Conservation (phyloP, 2,329 filamentous ascomycete genomes). For the Sphaerostilbella broomeana region DNA sequence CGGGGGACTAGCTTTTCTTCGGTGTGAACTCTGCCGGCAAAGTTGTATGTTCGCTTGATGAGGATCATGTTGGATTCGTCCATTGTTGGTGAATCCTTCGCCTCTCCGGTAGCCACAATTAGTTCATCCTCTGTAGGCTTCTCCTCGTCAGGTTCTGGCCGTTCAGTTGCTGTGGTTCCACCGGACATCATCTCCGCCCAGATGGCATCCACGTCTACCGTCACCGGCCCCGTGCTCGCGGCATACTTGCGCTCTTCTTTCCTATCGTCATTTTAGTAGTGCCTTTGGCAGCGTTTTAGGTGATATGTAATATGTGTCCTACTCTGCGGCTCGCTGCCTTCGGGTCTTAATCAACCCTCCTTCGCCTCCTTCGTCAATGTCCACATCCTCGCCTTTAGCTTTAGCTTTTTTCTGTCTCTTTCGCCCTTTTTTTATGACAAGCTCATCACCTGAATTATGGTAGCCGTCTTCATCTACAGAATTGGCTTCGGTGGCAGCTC, state of each 20-base stretch:
- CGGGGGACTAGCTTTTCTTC: conserved; percentile 64
- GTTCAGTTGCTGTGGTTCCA: conserved; percentile 14
- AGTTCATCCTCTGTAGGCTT: conserved; percentile 3
- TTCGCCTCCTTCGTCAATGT: conserved; percentile 51
- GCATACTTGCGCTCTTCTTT: conserved; percentile 51
- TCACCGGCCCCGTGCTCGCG: conserved; percentile 52
- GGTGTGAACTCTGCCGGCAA: conserved; percentile 64
- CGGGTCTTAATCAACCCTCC: conserved; percentile 66
- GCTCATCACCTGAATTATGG: conserved; percentile 67
- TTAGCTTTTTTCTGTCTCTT: conserved; percentile 44
- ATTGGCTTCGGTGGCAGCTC: conserved; percentile 16
- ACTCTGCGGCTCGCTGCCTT: conserved; percentile 61
- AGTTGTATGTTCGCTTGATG: conserved; percentile 67
- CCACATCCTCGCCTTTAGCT: conserved; percentile 29
- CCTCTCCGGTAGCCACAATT: not conserved
- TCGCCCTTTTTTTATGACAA: conserved; percentile 56
- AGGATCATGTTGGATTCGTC: conserved; percentile 43
- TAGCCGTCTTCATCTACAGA: conserved; percentile 42
- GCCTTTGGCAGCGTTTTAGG: no score
- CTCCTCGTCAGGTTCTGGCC: conserved; percentile 4
- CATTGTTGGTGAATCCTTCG: conserved; percentile 8
- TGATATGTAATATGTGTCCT: conserved; percentile 26
- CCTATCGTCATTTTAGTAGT: conserved; percentile 26
- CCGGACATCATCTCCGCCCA: conserved; percentile 60
- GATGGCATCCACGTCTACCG: conserved; percentile 63